Evolutionary conservation across 495 filamentous ascomycete species (phyloP).

Genomic region (Lepidopterella palustris): DNA sequence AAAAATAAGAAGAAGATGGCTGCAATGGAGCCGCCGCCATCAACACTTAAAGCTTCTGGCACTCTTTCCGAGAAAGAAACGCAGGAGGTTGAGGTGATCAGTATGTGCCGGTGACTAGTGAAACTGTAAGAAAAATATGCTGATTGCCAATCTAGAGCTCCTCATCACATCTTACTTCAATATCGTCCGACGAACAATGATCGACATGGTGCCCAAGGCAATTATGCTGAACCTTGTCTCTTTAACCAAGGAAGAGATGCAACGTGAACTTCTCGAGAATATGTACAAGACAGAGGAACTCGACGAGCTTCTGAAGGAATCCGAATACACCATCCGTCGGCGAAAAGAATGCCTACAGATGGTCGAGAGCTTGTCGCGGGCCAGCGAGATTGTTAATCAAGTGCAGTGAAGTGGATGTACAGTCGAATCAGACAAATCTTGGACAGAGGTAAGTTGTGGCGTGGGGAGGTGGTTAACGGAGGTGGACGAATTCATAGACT

Average conservation of each 20-base stretch:
- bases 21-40: constrained; percentile 92
- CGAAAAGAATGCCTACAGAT: constrained; percentile 99
- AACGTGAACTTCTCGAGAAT: constrained; percentile 92
- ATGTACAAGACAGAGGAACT: constrained; percentile 89
- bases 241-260: constrained; percentile 98
- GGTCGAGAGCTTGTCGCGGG: constrained; percentile 84
- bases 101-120: constrained; percentile 49
- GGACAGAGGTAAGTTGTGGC: no score
- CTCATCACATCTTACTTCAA: constrained; percentile 96
- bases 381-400: constrained; percentile 94
- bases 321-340: constrained; percentile 89
- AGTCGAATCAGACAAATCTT: no score
- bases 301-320: constrained; percentile 94
- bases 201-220: constrained; percentile 99
- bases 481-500: no score
- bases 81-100: constrained; percentile 97
- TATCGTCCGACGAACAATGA: constrained; percentile 96
- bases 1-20: constrained; percentile 99
- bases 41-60: constrained; percentile 87
- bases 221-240: constrained; percentile 96
- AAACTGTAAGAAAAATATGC: constrained; percentile 4
- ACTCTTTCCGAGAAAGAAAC: constrained; percentile 85
- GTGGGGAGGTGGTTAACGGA: no score
- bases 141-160: constrained; percentile 55
- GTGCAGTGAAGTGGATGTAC: constrained; percentile 59